Base-by-base conservation (phyloP, 225 moss, liverwort and hornwort species). In the Sphagnum contortum region DNA sequence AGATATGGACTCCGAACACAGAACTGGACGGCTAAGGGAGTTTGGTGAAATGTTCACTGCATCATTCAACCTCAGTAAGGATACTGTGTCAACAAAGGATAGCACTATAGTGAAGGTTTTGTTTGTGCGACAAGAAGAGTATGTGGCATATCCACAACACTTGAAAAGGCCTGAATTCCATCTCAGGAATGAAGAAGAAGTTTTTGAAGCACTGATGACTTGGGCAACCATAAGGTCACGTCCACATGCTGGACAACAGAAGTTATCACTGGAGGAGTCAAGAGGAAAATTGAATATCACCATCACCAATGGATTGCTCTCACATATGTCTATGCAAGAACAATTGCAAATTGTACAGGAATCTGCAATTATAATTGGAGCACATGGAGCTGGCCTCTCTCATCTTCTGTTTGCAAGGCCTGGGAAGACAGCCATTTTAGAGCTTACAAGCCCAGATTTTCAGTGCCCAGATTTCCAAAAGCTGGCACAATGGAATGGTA, bases 341-440 rank as follows among this genome's bases (percentile, higher is more conserved):
- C 96, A 96, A 46, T 68, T 96, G 64, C 68, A 74, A 68, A 71
- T 76, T 56, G 90, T 92, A 50, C 86, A 79, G 5, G 85, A 78
- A 57, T 82, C 90, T 53, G 82, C 84, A 48, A 81, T 96, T 48
- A 83, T 96, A 3, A 76, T 92, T 44, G 96, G 96, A 60, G 96
- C 96, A 9, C 96, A 96, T 57, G 96, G 96, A 13, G 96, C 96
- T 53, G 96, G 96, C 29, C 78, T 96, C 47, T 88, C 96, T 12
- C 90, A 96, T 74, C 77, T 92, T 8, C 12, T 96, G 59, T 96
- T 92, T 73, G 88, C 88, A 12, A 77, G 80, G 63, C 88, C 96
- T 0, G 61, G 63, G 59, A 73, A 71, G 49, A 88, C 92, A 0
- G 75, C 76, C 0, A 81, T 96, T 14, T 50, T 96, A 5, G 96